Evolutionary conservation across 768 basidiomycete genomes (phyloP).

Genomic region (Kwoniella bestiolae): DNA sequence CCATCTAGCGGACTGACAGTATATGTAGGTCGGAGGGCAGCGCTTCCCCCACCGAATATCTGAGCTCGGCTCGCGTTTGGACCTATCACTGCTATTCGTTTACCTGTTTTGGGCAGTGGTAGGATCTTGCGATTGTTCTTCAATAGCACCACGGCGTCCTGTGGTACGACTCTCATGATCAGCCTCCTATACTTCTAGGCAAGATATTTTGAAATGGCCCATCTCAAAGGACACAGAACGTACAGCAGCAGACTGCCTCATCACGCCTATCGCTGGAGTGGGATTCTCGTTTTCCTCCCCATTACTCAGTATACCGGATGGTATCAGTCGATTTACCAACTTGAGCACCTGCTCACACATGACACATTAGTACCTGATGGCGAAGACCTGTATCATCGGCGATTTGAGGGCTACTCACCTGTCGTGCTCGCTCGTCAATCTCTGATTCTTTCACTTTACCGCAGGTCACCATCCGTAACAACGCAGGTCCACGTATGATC

Average conservation of each 20-base stretch:
- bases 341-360: neutral
- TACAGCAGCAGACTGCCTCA: slow-evolving; percentile 6
- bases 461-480: slow-evolving; percentile 69
- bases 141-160: slow-evolving; percentile 68
- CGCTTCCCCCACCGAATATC: slow-evolving; percentile 69
- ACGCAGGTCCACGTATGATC: slow-evolving; percentile 65
- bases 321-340: slow-evolving; percentile 66
- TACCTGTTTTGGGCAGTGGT: slow-evolving; percentile 59
- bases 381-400: slow-evolving; percentile 53
- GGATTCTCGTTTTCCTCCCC: neutral
- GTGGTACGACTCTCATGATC: neutral
- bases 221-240: neutral
- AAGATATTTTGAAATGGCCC: neutral
- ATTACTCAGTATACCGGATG: slow-evolving; percentile 61
- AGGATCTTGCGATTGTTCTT: slow-evolving; percentile 66
- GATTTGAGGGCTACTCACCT: slow-evolving; percentile 58
- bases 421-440: slow-evolving; percentile 15
- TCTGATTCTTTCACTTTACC: slow-evolving; percentile 61
- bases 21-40: slow-evolving; percentile 71
- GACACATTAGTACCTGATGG: slow-evolving; percentile 1
- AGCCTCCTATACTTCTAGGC: neutral
- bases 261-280: neutral
- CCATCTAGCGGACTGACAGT: slow-evolving; percentile 69
- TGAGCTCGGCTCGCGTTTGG: slow-evolving; percentile 47
- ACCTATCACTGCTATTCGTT: slow-evolving; percentile 73